These are phyloP conservation scores for Gossypium australe DNA, from an alignment of 345 rosid genomes.

Conservation along the genomic window DNA sequence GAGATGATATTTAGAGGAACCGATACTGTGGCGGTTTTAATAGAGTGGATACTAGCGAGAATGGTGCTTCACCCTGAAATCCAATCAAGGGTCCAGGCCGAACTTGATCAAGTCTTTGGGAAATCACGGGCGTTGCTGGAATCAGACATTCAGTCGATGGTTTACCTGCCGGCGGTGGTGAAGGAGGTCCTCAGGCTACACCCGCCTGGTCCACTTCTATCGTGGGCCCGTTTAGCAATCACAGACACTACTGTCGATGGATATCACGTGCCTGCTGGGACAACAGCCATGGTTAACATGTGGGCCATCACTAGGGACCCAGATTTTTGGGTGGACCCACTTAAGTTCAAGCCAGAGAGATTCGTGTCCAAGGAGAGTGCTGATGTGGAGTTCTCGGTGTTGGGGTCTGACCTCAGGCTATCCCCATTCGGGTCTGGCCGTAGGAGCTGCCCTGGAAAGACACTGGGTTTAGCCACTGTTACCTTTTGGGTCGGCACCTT, in stretches of 20 bases:
- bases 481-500: conserved; percentile 58
- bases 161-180: conserved; percentile 59
- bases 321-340: conserved; percentile 60
- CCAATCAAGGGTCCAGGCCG: conserved; percentile 62
- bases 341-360: conserved; percentile 57
- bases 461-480: conserved; percentile 59
- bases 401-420: conserved; percentile 76
- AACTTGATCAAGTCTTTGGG: conserved; percentile 55
- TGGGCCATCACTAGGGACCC: conserved; percentile 90
- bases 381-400: conserved; percentile 50
- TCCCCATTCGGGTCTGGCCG: conserved; percentile 93
- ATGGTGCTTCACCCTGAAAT: conserved; percentile 60
- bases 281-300: conserved; percentile 96
- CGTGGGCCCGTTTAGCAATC: conserved; percentile 86
- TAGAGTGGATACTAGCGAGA: conserved; percentile 88
- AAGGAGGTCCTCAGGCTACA: conserved; percentile 79
- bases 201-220: conserved; percentile 87
- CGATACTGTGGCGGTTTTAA: conserved; percentile 75
- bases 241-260: conserved; percentile 66
- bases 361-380: conserved; percentile 35
- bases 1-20: conserved; percentile 93
- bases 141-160: conserved; percentile 35
- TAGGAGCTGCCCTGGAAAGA: conserved; percentile 71
- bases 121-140: conserved; percentile 48
- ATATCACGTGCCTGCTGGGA: conserved; percentile 65